These are phyloP conservation scores for Fusarium brevicatenulatum DNA, from an alignment of 2,329 filamentous ascomycete genomes.

Conservation along the genomic window DNA sequence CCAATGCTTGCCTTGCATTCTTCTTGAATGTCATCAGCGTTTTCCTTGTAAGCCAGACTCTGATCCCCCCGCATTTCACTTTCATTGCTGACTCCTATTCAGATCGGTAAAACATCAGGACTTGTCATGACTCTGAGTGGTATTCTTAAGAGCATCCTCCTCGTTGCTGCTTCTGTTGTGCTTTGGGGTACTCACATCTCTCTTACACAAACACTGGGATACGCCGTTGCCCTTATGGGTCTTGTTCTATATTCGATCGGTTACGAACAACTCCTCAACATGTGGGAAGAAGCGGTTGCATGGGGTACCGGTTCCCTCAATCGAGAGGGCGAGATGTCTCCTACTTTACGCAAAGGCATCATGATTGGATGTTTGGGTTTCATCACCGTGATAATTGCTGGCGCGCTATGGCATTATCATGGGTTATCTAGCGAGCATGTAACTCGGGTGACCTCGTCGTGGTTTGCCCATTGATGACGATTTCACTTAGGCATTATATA, in stretches of 20 bases:
- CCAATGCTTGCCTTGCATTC: conserved; percentile 84
- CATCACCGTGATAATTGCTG: conserved; percentile 42
- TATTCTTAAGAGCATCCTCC: conserved; percentile 88
- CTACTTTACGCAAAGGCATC: conserved; percentile 34
- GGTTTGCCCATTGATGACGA: conserved; percentile 36
- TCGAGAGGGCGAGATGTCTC: conserved; percentile 35
- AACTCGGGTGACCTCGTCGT: conserved; percentile 31
- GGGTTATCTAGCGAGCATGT: conserved; percentile 32
- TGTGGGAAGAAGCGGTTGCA: conserved; percentile 32
- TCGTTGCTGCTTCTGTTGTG: conserved; percentile 79
- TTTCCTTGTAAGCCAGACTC: conserved; percentile 73
- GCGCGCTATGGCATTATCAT: conserved; percentile 42
- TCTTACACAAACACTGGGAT: conserved; percentile 78
- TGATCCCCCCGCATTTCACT: not conserved
- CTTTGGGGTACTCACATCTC: conserved; percentile 81
- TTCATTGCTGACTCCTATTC: conserved; percentile 16
- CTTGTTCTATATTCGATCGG: conserved; percentile 61
- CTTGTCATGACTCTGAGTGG: conserved; percentile 87
- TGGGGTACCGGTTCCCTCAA: conserved; percentile 42
- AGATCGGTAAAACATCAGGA: conserved; percentile 90
- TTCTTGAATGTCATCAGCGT: conserved; percentile 84
- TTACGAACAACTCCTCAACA: conserved; percentile 48
- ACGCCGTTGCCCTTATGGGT: conserved; percentile 72
- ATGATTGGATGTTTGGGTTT: conserved; percentile 41
- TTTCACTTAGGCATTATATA: conserved; percentile 33